These are phyloP conservation scores for Diaporthe sp. DNA, from an alignment of 2,329 filamentous ascomycete species.

Conservation along the genomic window DNA sequence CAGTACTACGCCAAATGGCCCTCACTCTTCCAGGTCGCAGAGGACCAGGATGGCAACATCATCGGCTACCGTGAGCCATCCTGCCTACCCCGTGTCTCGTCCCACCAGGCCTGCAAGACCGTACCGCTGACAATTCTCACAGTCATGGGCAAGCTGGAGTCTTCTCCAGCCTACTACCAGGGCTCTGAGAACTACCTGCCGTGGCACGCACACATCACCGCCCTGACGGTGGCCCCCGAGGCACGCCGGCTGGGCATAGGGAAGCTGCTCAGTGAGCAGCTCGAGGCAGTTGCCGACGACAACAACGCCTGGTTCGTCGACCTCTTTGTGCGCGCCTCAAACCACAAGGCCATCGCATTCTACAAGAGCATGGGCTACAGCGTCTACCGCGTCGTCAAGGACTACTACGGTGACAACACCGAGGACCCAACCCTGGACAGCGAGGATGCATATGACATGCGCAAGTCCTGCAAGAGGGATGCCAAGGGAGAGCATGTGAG, in stretches of 20 bases:
- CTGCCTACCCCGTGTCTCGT: constrained; percentile 11
- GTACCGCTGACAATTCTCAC: constrained; percentile 46
- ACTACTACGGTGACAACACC: constrained; percentile 92
- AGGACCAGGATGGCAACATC: constrained; percentile 88
- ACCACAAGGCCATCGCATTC: constrained; percentile 87
- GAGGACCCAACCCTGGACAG: constrained; percentile 71
- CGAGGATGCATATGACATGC: constrained; percentile 97
- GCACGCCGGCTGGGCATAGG: constrained; percentile 90
- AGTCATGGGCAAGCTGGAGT: constrained; percentile 98
- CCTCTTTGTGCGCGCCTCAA: constrained; percentile 91
- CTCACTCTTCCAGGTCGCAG: constrained; percentile 91
- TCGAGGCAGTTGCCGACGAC: constrained; percentile 86
- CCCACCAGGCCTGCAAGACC: constrained; percentile 23
- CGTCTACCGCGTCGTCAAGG: constrained; percentile 88
- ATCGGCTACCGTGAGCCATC: constrained; percentile 86
- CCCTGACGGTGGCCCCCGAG: constrained; percentile 89
- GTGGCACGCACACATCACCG: constrained; percentile 99
- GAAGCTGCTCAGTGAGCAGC: constrained; percentile 82
- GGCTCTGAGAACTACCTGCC: constrained; percentile 93
- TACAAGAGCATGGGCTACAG: constrained; percentile 94
- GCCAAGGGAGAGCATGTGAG: constrained; percentile 81
- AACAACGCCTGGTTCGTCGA: constrained; percentile 96
- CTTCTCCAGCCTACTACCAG: constrained; percentile 81
- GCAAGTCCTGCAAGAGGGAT: constrained; percentile 90
- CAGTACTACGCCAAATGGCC: constrained; percentile 98